Percentiles rank a stretch among this genome's conserved stretches.
phyloP scores from a whole-genome alignment of 768 basidiomycete genomes.

The Rhodotorula babjevae region DNA sequence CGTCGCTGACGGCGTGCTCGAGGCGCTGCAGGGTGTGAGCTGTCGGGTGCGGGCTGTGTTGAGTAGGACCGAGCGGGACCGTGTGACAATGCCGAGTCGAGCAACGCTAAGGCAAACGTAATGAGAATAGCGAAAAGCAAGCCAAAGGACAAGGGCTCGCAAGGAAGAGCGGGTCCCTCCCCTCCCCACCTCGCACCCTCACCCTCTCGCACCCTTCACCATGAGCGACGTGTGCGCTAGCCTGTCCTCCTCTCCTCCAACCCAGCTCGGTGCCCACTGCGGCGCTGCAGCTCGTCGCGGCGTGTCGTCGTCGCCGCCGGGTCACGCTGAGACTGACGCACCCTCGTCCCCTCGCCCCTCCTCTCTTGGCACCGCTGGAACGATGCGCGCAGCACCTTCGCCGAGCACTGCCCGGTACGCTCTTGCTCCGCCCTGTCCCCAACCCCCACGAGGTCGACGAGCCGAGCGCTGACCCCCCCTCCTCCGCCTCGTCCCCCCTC shows the following conservation, averaged over 20 bases:
- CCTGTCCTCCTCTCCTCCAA: background rate
- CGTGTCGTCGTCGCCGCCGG: background rate
- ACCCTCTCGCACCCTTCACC: background rate
- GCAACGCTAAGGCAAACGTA: too few species aligned
- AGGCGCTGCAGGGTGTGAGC: too few species aligned
- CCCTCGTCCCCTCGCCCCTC: background rate
- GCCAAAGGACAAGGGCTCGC: too few species aligned
- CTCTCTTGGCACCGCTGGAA: background rate
- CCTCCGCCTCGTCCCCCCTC: background rate
- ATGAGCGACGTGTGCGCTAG: background rate
- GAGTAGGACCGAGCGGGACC: too few species aligned
- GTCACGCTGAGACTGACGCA: slow-evolving; percentile 12
- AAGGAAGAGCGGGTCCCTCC: background rate
- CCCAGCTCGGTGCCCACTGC: background rate
- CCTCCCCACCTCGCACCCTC: slow-evolving; percentile 5
- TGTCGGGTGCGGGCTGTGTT: too few species aligned
- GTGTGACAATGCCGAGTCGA: too few species aligned
- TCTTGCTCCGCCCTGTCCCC: background rate
- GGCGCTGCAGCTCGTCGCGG: background rate
- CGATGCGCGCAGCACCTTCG: slow-evolving; percentile 25
- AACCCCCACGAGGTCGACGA: too few species aligned
- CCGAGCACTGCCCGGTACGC: slow-evolving; percentile 39
- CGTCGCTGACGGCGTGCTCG: too few species aligned
- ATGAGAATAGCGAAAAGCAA: too few species aligned
- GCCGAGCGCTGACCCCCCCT: background rate